phyloP scores from a whole-genome alignment of 2,329 filamentous ascomycete species.

The Colletotrichum australisinense region DNA sequence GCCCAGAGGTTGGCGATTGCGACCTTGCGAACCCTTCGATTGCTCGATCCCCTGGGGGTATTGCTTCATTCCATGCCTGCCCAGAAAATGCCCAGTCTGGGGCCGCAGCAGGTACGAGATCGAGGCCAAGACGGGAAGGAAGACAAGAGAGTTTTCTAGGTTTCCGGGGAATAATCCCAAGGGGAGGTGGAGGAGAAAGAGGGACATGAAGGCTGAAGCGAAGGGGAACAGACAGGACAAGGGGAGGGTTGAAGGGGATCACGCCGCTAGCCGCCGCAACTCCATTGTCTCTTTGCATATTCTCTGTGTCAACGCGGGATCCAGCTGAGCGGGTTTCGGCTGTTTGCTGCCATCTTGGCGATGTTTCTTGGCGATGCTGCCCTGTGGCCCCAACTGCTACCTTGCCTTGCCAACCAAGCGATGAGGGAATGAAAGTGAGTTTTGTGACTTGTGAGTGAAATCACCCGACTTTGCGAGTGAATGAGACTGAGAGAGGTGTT shows the following conservation, averaged over 20 bases:
- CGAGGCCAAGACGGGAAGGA: slow-evolving; percentile 33
- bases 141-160: neutral
- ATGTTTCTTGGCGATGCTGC: neutral
- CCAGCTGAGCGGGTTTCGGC: slow-evolving; percentile 9
- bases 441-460: neutral
- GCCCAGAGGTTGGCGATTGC: slow-evolving; percentile 6
- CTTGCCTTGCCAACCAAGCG: neutral
- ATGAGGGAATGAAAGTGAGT: neutral
- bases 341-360: slow-evolving; percentile 26
- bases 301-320: slow-evolving; percentile 22
- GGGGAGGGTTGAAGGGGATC: neutral
- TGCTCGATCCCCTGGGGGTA: neutral
- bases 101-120: slow-evolving; percentile 26
- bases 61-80: neutral
- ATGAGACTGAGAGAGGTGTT: neutral
- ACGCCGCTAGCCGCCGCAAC: neutral
- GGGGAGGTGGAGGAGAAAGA: neutral
- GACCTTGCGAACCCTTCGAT: neutral
- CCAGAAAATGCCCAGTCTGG: slow-evolving; percentile 18
- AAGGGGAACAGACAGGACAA: neutral
- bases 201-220: neutral
- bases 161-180: neutral
- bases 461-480: neutral
- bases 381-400: no score
- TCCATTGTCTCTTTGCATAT: neutral